Evolutionary conservation across 2,329 filamentous ascomycete species (phyloP), one percentile per base, ranked within the genome.

Genomic region (Neofusicoccum kwambonambiense): DNA sequence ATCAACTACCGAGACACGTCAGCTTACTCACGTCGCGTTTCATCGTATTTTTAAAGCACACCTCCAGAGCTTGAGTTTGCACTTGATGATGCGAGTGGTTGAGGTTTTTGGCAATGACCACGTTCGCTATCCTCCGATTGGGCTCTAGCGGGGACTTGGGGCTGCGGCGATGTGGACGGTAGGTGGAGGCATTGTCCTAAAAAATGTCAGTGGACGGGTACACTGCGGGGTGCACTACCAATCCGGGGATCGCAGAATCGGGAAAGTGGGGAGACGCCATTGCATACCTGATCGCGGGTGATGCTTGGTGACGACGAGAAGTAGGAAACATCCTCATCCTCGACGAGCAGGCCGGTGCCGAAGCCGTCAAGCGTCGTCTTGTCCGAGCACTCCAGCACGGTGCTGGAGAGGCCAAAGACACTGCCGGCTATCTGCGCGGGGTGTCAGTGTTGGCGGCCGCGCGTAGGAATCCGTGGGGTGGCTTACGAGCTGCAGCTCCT

Each of bases 301-400:
- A 69, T 45, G 71, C 67, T 41, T 13, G 63, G 69, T 62, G 56
- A 72, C 66, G 50, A 56, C 13, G 54, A n/a, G 39, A 65, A 65
- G 37, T 61, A 65, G 2, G 63, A 65, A 39, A 73, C 71, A 60
- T 74, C 71, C 22, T 72, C 69, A 15, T 72, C 69, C 2, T 47
- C 64, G 9, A 82, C 73, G 0, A 94, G 83, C 58, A 97, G 87
- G 4, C 87, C 85, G 68, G 87, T 83, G 47, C 87, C 88, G 74
- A 99, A 94, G 65, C 93, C 89, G 69, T 97, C 92, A 51, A 96
- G 83, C 4, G 90, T 93, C 1, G 88, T 96, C 54, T 86, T 80
- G 39, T 87, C 78, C 8, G 86, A 86, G 80, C 92, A 97, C 68
- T 91, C 83, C 64, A 98, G 78, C 44, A 93, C 82, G 62, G 85